phyloP scores from a whole-genome alignment of 495 filamentous ascomycete species.

The Daldinia loculata region DNA sequence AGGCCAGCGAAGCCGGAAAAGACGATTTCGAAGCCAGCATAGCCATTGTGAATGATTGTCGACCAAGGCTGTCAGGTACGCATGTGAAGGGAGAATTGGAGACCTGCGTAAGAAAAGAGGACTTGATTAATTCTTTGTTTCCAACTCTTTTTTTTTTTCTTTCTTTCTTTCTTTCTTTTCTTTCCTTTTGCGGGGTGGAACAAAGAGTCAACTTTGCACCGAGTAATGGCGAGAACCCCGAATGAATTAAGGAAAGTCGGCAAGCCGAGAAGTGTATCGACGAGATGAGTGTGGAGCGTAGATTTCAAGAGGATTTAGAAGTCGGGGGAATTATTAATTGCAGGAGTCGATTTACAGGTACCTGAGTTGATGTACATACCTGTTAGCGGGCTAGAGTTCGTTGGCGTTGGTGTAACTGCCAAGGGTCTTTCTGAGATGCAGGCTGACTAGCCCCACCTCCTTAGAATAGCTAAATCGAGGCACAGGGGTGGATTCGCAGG shows the following conservation, averaged over 20 bases:
- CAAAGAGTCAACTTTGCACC: constrained; percentile 24
- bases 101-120: constrained; percentile 5
- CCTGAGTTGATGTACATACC: constrained; percentile 5
- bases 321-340: constrained; percentile 37
- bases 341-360: constrained; percentile 35
- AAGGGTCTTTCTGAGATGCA: constrained; percentile 38
- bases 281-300: constrained; percentile 15
- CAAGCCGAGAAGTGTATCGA: constrained; percentile 30
- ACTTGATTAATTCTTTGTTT: constrained; percentile 16
- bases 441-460: constrained; percentile 39
- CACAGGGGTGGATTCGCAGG: neutral
- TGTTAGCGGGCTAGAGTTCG: constrained; percentile 13
- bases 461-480: constrained; percentile 32
- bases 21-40: constrained; percentile 88
- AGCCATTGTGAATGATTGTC: constrained; percentile 63
- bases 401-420: constrained; percentile 40
- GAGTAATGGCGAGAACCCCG: constrained; percentile 20
- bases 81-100: constrained; percentile 34
- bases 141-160: neutral
- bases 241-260: constrained; percentile 37
- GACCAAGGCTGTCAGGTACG: constrained; percentile 28
- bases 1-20: constrained; percentile 71
- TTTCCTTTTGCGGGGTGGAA: constrained; percentile 13
- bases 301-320: constrained; percentile 25
- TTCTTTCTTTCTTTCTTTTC: neutral